These are phyloP conservation scores for Bertia moriformis DNA, from an alignment of 2,329 filamentous ascomycete genomes.

Conservation along the genomic window DNA sequence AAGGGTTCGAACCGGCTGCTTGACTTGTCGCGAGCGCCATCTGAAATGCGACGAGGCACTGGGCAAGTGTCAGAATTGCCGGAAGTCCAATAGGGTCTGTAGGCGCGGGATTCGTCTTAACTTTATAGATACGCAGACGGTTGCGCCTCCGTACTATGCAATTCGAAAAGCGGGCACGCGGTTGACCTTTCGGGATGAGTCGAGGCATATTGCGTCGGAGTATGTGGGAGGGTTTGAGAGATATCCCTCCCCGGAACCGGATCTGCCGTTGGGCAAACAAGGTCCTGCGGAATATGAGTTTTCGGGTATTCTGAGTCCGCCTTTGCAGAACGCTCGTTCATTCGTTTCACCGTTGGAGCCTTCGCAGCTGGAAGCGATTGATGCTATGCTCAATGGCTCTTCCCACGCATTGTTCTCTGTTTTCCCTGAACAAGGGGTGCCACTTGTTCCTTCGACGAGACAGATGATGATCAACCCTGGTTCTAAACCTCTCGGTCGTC, in stretches of 20 bases:
- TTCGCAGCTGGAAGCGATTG: not conserved
- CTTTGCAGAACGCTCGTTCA: not conserved
- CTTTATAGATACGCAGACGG: slow-evolving; percentile 50
- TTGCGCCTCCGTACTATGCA: slow-evolving; percentile 24
- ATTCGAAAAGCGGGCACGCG: slow-evolving; percentile 4
- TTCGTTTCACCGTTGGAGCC: not conserved
- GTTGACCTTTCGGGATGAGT: slow-evolving; percentile 51
- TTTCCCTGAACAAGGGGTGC: slow-evolving; percentile 19
- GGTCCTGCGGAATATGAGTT: not conserved
- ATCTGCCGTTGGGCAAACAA: slow-evolving; percentile 6
- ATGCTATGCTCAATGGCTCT: not conserved
- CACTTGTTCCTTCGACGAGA: not conserved
- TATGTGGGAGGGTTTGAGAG: slow-evolving; percentile 46
- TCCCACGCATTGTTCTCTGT: not conserved
- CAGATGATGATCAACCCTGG: no score
- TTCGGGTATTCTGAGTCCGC: not conserved
- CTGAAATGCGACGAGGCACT: slow-evolving; percentile 50
- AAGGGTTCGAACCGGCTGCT: slow-evolving; percentile 45
- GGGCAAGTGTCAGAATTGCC: slow-evolving; percentile 49
- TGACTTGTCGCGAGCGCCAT: slow-evolving; percentile 51
- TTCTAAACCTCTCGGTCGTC: not conserved
- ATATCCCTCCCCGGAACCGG: slow-evolving; percentile 31
- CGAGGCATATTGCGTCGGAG: slow-evolving; percentile 50
- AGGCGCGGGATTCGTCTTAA: slow-evolving; percentile 51
- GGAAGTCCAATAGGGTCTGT: slow-evolving; percentile 49